Evolutionary conservation across 2,329 filamentous ascomycete genomes (phyloP), one percentile per base, ranked within the genome.

Genomic region (Aspergillus carbonarius): DNA sequence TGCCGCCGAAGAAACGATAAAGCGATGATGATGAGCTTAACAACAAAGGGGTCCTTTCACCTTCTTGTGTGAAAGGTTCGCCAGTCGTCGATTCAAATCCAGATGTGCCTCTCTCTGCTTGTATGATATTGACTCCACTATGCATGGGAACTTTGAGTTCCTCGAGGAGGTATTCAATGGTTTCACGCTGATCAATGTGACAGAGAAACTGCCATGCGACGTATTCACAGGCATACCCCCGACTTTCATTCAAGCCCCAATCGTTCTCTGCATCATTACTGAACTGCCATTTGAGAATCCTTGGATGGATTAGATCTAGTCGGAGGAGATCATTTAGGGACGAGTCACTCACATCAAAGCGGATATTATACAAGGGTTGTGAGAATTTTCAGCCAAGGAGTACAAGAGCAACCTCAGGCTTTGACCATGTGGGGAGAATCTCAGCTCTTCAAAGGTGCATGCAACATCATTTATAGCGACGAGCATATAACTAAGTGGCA

Each of bases 171-270:
- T 79, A 82, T 49, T 85, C 82, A 40, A 87, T 85, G 7, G 81
- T 78, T 58, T 87, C 84, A 30, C 78, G 72, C 55, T 84, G 80
- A 10, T 82, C 81, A 44, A 87, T 71, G 60, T 81, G 81, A 27
- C 81, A 81, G 23, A 87, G 71, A 58, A 85, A 86, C 53, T 85
- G 81, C 83, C 84, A 86, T n/a, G 84, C 84, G 7, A 86, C 80
- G 57, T 84, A 81, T 70, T 87, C 84, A 65, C 85, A 87, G 5
- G 84, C 84, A 66, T 81, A 78, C 13, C 81, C 84, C 62, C 83
- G 77, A 9, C 81, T 82, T 65, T 82, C 78, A 56, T 85, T 84
- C 27, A 86, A 73, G 1, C 82, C 83, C 58, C 81, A 79, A 60
- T 85, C 83, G 51, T 82, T 81, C 49, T 80, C 72, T 42, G 82